Percentiles rank a stretch among this genome's conserved stretches.
phyloP scores from a whole-genome alignment of 768 basidiomycete genomes.

The Hypholoma fasciculare region DNA sequence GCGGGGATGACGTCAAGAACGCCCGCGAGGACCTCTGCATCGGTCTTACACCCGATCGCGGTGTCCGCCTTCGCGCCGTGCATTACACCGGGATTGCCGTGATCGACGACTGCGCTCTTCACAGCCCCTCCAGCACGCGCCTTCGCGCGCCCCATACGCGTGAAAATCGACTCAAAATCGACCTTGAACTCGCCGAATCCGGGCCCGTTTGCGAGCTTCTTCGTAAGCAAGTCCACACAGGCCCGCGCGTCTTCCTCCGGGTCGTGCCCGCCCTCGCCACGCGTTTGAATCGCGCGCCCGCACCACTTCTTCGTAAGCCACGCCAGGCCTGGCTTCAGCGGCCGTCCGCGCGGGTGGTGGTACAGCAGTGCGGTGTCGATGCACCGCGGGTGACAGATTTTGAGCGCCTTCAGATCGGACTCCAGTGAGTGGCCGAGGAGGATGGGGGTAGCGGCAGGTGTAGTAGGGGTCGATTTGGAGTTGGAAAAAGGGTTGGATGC shows the following conservation, averaged over 20 bases:
- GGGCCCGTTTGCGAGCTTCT: conserved; percentile 75
- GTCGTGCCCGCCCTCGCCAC: conserved; percentile 87
- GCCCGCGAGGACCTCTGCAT: conserved; percentile 78
- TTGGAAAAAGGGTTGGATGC: conserved; percentile 45
- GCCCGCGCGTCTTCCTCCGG: conserved; percentile 94
- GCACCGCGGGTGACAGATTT: conserved; percentile 81
- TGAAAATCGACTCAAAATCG: conserved; percentile 87
- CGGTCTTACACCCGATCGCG: conserved; percentile 69
- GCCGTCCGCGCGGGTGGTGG: conserved; percentile 91
- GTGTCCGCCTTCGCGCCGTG: conserved; percentile 84
- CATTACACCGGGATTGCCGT: conserved; percentile 82
- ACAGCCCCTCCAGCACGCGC: conserved; percentile 38
- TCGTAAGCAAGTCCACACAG: conserved; percentile 79
- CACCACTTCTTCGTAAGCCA: conserved; percentile 97
- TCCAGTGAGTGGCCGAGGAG: conserved; percentile 96
- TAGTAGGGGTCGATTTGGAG: conserved; percentile 14
- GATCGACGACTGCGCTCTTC: conserved; percentile 75
- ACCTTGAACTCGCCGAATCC: conserved; percentile 87
- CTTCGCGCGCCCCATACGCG: conserved; percentile 66
- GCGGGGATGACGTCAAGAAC: conserved; percentile 54
- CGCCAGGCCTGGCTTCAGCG: conserved; percentile 93
- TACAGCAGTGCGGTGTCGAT: conserved; percentile 91
- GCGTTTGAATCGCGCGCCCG: conserved; percentile 82
- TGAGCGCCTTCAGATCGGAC: conserved; percentile 88
- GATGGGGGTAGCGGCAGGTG: conserved; percentile 60